Evolutionary conservation across 371 early-diverging fungal genomes (phyloP), one percentile per base, ranked within the genome.

Genomic region (Mortierella sp.): DNA sequence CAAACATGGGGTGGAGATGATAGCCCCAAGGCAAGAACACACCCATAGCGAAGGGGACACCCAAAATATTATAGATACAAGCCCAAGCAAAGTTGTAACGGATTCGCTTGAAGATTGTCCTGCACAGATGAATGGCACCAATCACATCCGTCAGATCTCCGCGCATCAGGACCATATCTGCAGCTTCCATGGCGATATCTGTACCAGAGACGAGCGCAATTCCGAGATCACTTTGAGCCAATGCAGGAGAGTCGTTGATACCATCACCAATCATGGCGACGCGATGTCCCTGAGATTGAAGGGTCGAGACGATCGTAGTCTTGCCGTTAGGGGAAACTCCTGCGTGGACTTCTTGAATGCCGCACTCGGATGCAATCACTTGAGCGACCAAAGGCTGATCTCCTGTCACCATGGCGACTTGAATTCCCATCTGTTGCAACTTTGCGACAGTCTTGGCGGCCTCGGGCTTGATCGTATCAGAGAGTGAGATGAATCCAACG

Each of bases 211-310:
- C 91, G 11, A 99, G 80, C 0, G 99, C 96, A 67, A 99, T 94
- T 10, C 99, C 99, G n/a, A 99, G 88, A 71, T 97, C 92, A 3
- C 98, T 91, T 32, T 93, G 93, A 0, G 95, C 97, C 52, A 99
- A 84, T 5, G 99, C 98, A 16, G 97, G 97, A 10, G 97, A 96
- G 78, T 99, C 99, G 73, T 99, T 99, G 80, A 98, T 96, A 45
- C 99, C 99, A 84, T 99, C 99, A 16, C 99, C 99, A 10, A 97
- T 93, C 97, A 99, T 96, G 16, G 96, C 97, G 10, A 98, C 96
- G 0, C 88, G 80, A 67, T 85, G 77, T 3, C 77, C 68, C 15
- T 76, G 48, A 6, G 68, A 74, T 63, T 94, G 94, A 83, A 96
- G 81, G 4, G 74, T 72, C 47, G 87, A 86, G 0, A 98, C 89